These are phyloP conservation scores for Suillus americanus DNA, from an alignment of 768 basidiomycete species.

Conservation along the genomic window DNA sequence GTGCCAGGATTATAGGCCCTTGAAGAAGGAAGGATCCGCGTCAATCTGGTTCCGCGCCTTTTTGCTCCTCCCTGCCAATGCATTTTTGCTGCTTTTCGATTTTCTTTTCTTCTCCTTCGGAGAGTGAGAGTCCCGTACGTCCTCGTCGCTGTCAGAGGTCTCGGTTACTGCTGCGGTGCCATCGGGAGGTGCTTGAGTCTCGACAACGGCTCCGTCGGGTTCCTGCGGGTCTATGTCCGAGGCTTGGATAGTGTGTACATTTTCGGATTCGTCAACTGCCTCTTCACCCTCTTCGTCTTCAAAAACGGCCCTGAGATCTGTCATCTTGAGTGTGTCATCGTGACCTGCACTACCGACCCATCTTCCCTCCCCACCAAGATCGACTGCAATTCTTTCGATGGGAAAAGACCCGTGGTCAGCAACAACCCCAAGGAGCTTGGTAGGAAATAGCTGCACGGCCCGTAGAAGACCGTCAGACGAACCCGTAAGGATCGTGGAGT, in stretches of 20 bases:
- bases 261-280: conserved; percentile 22
- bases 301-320: conserved; percentile 79
- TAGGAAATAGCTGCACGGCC: conserved; percentile 85
- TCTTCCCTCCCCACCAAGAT: conserved; percentile 54
- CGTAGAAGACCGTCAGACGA: conserved; percentile 91
- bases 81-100: conserved; percentile 52
- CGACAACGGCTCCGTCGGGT: conserved; percentile 19
- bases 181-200: conserved; percentile 14
- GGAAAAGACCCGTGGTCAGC: conserved; percentile 92
- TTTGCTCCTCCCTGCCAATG: conserved; percentile 48
- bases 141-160: conserved; percentile 24
- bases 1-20: conserved; percentile 44
- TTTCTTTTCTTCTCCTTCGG: conserved; percentile 52
- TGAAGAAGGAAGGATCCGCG: conserved; percentile 64
- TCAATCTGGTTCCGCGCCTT: conserved; percentile 62
- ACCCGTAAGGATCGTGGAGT: conserved; percentile 79
- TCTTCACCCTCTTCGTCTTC: conserved; percentile 36
- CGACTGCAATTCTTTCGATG: conserved; percentile 80
- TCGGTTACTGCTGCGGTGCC: conserved; percentile 12
- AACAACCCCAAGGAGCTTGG: conserved; percentile 86
- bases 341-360: conserved; percentile 96
- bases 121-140: conserved; percentile 25
- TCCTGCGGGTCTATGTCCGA: conserved; percentile 15
- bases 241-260: conserved; percentile 17
- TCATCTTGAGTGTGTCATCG: conserved; percentile 82